phyloP scores from a whole-genome alignment of 352 stramenopile species.

The Blastocystis sp. region DNA sequence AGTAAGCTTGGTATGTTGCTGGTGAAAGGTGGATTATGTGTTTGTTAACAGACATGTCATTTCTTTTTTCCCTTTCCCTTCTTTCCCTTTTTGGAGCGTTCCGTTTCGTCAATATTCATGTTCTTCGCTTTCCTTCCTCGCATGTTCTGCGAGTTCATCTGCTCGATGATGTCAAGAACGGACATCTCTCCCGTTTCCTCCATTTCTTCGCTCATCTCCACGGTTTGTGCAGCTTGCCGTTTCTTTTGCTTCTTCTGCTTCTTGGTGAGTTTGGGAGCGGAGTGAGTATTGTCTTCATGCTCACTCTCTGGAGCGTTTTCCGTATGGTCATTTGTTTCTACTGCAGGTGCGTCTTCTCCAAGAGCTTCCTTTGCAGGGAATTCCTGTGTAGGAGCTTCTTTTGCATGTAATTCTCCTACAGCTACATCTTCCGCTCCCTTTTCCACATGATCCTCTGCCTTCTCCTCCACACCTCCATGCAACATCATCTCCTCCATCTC shows the following conservation, averaged over 20 bases:
- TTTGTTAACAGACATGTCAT: neutral
- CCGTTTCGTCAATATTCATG: neutral
- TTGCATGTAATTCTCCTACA: neutral
- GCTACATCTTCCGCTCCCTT: neutral
- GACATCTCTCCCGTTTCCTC: conserved; percentile 11
- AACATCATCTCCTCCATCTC: neutral
- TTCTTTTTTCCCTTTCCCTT: conserved; percentile 30
- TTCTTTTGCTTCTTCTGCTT: conserved; percentile 50
- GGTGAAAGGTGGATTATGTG: conserved; percentile 49
- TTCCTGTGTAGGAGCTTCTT: too few species aligned
- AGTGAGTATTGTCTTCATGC: too few species aligned
- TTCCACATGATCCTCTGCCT: neutral
- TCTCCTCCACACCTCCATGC: neutral
- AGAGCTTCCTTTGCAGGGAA: too few species aligned
- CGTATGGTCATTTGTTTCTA: neutral
- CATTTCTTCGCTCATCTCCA: neutral
- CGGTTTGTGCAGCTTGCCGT: neutral
- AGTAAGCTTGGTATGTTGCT: conserved; percentile 14
- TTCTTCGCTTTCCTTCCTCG: conserved; percentile 37
- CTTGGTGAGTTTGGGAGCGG: neutral
- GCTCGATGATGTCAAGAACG: conserved; percentile 45
- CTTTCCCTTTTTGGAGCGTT: conserved; percentile 29
- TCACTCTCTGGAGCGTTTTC: neutral
- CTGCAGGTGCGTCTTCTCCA: too few species aligned
- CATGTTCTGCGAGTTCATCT: conserved; percentile 52